These are phyloP conservation scores for Astrothelium subdiscretum DNA, from an alignment of 495 filamentous ascomycete species.

Conservation along the genomic window DNA sequence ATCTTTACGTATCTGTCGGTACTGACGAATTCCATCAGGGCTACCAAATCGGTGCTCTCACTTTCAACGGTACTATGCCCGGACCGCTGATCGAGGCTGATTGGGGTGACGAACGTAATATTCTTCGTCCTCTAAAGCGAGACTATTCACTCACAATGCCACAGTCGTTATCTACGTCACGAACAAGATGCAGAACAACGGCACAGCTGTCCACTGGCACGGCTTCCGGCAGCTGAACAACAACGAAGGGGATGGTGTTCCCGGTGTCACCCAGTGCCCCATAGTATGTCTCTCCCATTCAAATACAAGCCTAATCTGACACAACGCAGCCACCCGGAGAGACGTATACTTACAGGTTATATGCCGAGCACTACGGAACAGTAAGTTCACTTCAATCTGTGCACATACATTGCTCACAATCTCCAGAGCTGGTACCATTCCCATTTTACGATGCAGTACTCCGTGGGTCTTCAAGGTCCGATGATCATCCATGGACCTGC, in stretches of 20 bases:
- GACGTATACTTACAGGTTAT: slow-evolving; percentile 16
- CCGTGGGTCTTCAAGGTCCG: slow-evolving; percentile 15
- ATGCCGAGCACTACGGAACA: slow-evolving; percentile 13
- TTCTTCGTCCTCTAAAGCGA: background rate
- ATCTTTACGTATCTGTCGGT: background rate
- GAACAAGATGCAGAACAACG: slow-evolving; percentile 13
- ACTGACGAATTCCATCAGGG: slow-evolving; percentile 7
- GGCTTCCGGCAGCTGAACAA: slow-evolving; percentile 13
- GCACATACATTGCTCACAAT: background rate
- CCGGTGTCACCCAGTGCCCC: slow-evolving; percentile 16
- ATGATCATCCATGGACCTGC: slow-evolving; percentile 19
- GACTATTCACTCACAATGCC: background rate
- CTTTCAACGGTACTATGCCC: slow-evolving; percentile 27
- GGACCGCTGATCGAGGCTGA: slow-evolving; percentile 28
- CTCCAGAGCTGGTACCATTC: slow-evolving; percentile 14
- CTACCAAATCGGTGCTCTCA: slow-evolving; percentile 16
- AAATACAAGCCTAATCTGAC: background rate
- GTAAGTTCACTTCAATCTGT: background rate
- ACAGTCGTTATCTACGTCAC: slow-evolving; percentile 20
- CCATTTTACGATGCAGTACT: slow-evolving; percentile 19
- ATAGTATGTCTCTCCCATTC: slow-evolving; percentile 7
- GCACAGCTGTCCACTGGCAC: slow-evolving; percentile 21
- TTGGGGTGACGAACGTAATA: slow-evolving; percentile 24
- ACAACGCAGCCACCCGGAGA: slow-evolving; percentile 11
- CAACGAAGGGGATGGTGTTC: slow-evolving; percentile 17